phyloP scores from a whole-genome alignment of 2,329 filamentous ascomycete species.

The Curvularia spicifera region DNA sequence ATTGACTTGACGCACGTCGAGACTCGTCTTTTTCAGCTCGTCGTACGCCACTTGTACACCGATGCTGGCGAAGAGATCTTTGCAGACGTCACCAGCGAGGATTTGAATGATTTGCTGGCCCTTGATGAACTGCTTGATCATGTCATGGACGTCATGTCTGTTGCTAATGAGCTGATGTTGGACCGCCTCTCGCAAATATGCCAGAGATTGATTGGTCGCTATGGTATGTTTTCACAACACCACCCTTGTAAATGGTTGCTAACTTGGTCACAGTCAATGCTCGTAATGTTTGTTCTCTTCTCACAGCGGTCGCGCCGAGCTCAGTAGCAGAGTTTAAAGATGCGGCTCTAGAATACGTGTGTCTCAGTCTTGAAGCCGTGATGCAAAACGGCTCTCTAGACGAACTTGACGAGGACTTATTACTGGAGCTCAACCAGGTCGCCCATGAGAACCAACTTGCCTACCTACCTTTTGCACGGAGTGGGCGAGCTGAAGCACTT shows the following conservation, averaged over 20 bases:
- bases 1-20: constrained; percentile 86
- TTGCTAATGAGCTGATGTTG: constrained; percentile 94
- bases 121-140: constrained; percentile 86
- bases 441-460: constrained; percentile 84
- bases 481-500: constrained; percentile 71
- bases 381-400: constrained; percentile 89
- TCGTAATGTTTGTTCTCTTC: constrained; percentile 81
- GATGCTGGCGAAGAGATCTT: constrained; percentile 84
- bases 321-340: constrained; percentile 86
- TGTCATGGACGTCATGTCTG: constrained; percentile 87
- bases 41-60: constrained; percentile 81
- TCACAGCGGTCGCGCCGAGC: constrained; percentile 86
- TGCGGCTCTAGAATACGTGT: constrained; percentile 87
- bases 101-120: constrained; percentile 53
- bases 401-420: constrained; percentile 82
- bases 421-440: constrained; percentile 78
- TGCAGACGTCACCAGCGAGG: constrained; percentile 71
- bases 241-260: constrained; percentile 25
- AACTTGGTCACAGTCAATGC: constrained; percentile 38
- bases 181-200: constrained; percentile 89
- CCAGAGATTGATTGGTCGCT: constrained; percentile 80
- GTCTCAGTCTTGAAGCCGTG: constrained; percentile 87
- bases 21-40: constrained; percentile 74
- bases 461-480: constrained; percentile 77
- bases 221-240: constrained; percentile 58